A percentile compares a stretch with the other conserved stretches of the same genome.
phyloP scores from a whole-genome alignment of 768 basidiomycete species.

The Erythrobasidium yunnanense region DNA sequence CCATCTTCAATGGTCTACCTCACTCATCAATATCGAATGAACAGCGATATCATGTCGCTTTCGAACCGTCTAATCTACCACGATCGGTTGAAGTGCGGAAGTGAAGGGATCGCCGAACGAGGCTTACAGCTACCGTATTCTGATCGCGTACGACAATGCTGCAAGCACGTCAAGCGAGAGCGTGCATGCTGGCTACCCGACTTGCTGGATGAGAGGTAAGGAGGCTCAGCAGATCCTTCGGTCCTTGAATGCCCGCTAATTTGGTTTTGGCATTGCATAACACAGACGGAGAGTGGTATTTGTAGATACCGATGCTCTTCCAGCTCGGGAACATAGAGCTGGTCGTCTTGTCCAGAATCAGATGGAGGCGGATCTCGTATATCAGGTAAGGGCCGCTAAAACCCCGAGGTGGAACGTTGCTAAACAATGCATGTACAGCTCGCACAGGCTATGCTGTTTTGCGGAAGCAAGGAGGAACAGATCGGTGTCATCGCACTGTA shows the following conservation, averaged over 20 bases:
- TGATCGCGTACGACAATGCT: slow-evolving; percentile 37
- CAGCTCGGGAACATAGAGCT: slow-evolving; percentile 65
- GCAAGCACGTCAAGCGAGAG: not conserved
- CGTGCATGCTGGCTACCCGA: slow-evolving; percentile 23
- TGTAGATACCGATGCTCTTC: slow-evolving; percentile 76
- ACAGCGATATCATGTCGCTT: slow-evolving; percentile 82
- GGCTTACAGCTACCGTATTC: slow-evolving; percentile 51
- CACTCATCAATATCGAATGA: slow-evolving; percentile 88
- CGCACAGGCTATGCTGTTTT: slow-evolving; percentile 53
- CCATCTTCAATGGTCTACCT: slow-evolving; percentile 64
- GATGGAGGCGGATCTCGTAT: slow-evolving; percentile 53
- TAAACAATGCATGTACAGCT: slow-evolving; percentile 46
- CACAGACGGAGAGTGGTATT: slow-evolving; percentile 74
- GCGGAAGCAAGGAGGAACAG: slow-evolving; percentile 58
- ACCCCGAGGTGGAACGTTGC: not conserved
- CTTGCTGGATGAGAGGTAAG: slow-evolving; percentile 28
- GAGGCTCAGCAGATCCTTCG: no score
- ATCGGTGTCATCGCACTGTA: slow-evolving; percentile 86
- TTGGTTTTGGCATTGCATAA: not conserved
- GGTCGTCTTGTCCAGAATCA: slow-evolving; percentile 87
- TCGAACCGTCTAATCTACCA: slow-evolving; percentile 79
- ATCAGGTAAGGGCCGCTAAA: slow-evolving; percentile 43
- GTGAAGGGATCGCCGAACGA: slow-evolving; percentile 55
- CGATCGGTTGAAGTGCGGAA: slow-evolving; percentile 67
- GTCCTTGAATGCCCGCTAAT: not conserved